Base-by-base conservation (phyloP, 1,139 yeast genomes). In the Protomyces lactucae-debilis region DNA sequence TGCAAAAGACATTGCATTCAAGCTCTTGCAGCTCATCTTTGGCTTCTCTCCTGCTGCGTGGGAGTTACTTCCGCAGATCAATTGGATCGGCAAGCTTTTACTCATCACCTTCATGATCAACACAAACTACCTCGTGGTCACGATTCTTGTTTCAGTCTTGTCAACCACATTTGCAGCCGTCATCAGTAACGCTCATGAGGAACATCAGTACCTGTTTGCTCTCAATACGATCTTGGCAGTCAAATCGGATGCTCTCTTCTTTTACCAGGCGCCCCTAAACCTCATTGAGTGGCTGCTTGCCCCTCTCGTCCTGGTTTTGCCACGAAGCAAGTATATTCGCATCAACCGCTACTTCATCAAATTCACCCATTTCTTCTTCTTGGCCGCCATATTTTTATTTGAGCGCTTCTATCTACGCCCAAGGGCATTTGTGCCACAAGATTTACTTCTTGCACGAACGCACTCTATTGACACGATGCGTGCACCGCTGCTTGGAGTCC, bases 41-140 rank as follows among this genome's bases (percentile, higher is more conserved):
- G 87, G 87, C 0, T 84, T 82, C 71, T 83, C 87, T 0, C 86
- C 87, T 0, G 83, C 85, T 0, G 86, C 84, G 1, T 84, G 87
- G 87, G 78, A 80, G 60, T 81, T 82, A 67, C 83, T 86, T 86
- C 76, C 78, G 55, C 76, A 78, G 66, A 84, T 80, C 70, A 80
- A 83, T 57, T 71, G 75, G 2, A 72, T 83, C 45, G 87, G 87
- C 1, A 77, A 82, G 60, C 70, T 75, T 12, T 78, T 82, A 43
- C 80, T 82, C 67, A 77, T 84, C 73, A 78, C 82, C 28, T 84
- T 82, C 70, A 76, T 84, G 56, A 83, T 83, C 68, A 76, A 83
- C 68, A 82, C 83, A 63, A 85, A 84, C 66, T 84, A 83, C 69
- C 80, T 84, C 56, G 80, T 84, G 16, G 77, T 84, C 18, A 82